Base-by-base conservation (phyloP, 331 rosid species). In the Quercus phellos region DNA sequence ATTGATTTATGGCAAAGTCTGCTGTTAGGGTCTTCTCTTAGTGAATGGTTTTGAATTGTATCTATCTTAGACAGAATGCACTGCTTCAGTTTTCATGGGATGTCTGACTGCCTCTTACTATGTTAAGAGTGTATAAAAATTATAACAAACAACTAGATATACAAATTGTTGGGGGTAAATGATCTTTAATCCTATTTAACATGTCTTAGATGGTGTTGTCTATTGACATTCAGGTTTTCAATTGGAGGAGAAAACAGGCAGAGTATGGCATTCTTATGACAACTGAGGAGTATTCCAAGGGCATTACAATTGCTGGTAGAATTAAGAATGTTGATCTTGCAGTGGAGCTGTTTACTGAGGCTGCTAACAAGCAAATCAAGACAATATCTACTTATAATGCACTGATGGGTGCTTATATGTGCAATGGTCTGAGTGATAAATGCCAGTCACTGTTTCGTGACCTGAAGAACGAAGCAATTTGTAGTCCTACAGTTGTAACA, bases 351-450 rank as follows among this genome's bases (percentile, higher is more conserved):
- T 94, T 91, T 79, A 64, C 78, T 0, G 97, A 90, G 80, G 94
- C 98, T 68, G 55, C 79, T 35, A 74, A 17, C 53, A 89, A 80
- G 72, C 77, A 85, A 75, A n/a, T 90, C 53, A 84, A 74, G 81
- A 76, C 87, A 27, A 88, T 93, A 16, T 59, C 85, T 63, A 87
- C 80, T 19, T 94, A 89, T 83, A 94, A 94, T 72, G 94, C 97
- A 12, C 79, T 94, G 54, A 81, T 94, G 96, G 67, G 92, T 80
- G 97, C 88, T 82, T 94, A 66, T 72, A 84, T 92, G 96, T 72
- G 77, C 79, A 92, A 89, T 74, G 93, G 89, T 74, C 85, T 59
- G 74, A 80, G 89, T 69, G 84, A 76, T 26, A 81, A 66, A 55
- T 92, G 96, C 70, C 85, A 86, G 70, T 79, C 85, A 59, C 75